Conservation (phyloP, 805 yeast species). For the Scheffersomyces stipitis region DNA sequence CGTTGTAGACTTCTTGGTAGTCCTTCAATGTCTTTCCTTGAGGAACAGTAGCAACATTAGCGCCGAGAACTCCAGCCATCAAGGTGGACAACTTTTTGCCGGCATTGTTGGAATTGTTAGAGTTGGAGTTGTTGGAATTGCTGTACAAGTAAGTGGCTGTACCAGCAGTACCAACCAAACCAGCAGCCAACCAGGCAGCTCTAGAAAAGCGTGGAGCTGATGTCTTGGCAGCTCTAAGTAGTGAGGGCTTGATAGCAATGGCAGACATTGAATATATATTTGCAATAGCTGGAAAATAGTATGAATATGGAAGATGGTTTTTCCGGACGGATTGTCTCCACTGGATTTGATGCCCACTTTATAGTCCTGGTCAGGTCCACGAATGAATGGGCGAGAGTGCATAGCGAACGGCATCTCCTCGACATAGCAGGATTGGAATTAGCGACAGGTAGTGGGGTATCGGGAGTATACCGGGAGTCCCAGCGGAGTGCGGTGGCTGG, state of each 20-base stretch:
- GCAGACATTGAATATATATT: conserved; percentile 2
- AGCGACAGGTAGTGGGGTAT: too few species aligned
- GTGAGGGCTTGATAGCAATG: conserved; percentile 2
- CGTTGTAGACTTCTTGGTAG: conserved; percentile 68
- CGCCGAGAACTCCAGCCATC: conserved; percentile 23
- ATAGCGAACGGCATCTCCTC: too few species aligned
- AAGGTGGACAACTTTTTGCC: conserved; percentile 9
- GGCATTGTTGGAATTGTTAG: conserved; percentile 5
- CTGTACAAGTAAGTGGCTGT: conserved; percentile 17
- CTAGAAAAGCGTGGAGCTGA: background rate
- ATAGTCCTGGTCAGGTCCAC: too few species aligned
- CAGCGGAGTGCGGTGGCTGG: too few species aligned
- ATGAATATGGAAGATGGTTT: too few species aligned
- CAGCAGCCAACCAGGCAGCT: conserved; percentile 14
- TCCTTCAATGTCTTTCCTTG: conserved; percentile 45
- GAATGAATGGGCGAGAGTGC: too few species aligned
- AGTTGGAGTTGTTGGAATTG: conserved; percentile 11
- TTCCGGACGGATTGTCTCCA: too few species aligned
- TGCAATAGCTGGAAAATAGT: too few species aligned
- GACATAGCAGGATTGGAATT: too few species aligned
- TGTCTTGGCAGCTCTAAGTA: conserved; percentile 1
- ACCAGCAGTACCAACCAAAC: conserved; percentile 24
- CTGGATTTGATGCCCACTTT: too few species aligned
- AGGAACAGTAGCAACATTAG: conserved; percentile 32
- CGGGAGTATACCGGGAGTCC: too few species aligned